phyloP scores from a whole-genome alignment of 2,329 filamentous ascomycete genomes.

The Phoma sp. region DNA sequence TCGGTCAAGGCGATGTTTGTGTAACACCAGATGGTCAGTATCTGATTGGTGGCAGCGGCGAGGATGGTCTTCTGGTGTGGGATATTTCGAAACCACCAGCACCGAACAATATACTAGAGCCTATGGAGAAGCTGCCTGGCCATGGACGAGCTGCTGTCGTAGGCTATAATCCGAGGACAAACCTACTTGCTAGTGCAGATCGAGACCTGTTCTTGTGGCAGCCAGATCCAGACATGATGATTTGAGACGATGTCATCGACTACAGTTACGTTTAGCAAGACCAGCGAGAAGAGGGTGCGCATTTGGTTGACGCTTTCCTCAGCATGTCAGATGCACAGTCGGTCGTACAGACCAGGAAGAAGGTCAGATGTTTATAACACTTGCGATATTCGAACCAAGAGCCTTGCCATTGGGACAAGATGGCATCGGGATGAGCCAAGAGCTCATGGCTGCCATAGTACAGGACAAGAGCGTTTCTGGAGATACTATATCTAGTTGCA shows the following conservation, averaged over 20 bases:
- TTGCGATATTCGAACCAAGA: no score
- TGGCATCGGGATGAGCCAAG: no score
- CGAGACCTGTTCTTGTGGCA: constrained; percentile 69
- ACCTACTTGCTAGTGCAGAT: constrained; percentile 90
- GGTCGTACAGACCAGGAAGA: no score
- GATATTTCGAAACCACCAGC: constrained; percentile 67
- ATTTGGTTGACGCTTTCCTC: no score
- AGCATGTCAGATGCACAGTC: no score
- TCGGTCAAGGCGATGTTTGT: constrained; percentile 76
- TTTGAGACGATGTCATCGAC: constrained; percentile 23
- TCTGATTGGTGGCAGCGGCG: constrained; percentile 78
- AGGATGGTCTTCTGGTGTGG: constrained; percentile 82
- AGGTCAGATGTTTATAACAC: no score
- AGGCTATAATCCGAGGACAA: constrained; percentile 89
- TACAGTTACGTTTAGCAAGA: neutral
- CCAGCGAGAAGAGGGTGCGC: neutral
- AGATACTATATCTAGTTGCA: no score
- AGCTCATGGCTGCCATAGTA: no score
- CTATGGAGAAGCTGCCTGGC: constrained; percentile 70
- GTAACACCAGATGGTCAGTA: constrained; percentile 91
- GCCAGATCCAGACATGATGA: constrained; percentile 54
- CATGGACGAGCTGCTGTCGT: constrained; percentile 72
- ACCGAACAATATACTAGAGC: constrained; percentile 67
- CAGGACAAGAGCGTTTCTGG: no score
- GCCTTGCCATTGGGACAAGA: no score